Conservation (phyloP, 306 rosid genomes). For the Albizia julibrissin region DNA sequence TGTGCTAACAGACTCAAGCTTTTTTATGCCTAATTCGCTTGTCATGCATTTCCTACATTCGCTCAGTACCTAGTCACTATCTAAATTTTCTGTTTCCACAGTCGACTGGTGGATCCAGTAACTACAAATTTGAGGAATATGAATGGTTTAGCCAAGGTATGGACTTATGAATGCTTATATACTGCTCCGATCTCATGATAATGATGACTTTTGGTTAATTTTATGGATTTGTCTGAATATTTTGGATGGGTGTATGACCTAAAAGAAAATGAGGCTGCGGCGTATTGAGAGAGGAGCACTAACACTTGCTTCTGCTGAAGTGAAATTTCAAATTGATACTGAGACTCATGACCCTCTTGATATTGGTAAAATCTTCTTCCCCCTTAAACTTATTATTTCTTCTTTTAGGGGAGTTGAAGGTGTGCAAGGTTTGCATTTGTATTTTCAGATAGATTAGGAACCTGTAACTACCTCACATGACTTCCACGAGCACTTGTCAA, state of each 20-base stretch:
- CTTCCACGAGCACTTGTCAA: not conserved
- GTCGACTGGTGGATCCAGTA: constrained; percentile 95
- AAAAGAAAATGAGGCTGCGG: constrained; percentile 87
- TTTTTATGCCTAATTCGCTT: constrained; percentile 10
- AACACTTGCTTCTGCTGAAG: constrained; percentile 99
- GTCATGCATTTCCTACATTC: constrained; percentile 7
- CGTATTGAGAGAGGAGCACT: constrained; percentile 95
- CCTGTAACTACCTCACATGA: not conserved
- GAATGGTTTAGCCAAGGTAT: constrained; percentile 94
- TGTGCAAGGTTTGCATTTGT: constrained; percentile 4
- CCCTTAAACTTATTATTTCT: constrained; percentile 21
- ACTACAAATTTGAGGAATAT: constrained; percentile 88
- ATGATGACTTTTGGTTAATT: constrained; percentile 11
- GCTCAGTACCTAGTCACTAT: constrained; percentile 24
- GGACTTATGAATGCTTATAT: constrained; percentile 31
- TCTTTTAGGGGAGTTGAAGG: constrained; percentile 15
- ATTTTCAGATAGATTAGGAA: not conserved
- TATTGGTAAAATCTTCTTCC: constrained; percentile 58
- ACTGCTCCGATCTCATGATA: constrained; percentile 4
- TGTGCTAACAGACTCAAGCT: not conserved
- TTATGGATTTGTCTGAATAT: constrained; percentile 34
- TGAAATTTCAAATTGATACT: constrained; percentile 95
- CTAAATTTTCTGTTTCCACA: constrained; percentile 43
- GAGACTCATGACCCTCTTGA: constrained; percentile 99
- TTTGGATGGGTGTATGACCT: constrained; percentile 31